Conservation (phyloP, 2,329 filamentous ascomycete genomes). For the Chrysosporium keratinophilum region DNA sequence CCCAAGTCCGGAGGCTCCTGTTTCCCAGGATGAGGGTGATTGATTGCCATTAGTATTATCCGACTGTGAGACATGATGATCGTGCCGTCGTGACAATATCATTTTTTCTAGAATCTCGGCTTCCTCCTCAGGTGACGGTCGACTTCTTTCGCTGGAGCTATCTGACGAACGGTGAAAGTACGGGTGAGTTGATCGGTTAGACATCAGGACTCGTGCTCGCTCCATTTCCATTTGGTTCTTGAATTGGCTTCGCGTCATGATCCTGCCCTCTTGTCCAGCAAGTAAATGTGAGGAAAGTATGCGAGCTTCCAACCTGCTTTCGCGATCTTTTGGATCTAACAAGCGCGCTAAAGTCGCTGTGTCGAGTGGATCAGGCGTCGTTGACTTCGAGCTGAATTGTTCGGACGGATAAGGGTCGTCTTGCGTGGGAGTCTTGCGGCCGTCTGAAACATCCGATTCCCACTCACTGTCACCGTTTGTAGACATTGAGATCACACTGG, state of each 20-base stretch:
- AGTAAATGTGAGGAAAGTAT: slow-evolving; percentile 70
- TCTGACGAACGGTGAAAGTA: slow-evolving; percentile 19
- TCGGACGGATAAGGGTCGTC: slow-evolving; percentile 39
- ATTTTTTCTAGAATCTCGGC: slow-evolving; percentile 49
- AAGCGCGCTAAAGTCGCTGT: slow-evolving; percentile 63
- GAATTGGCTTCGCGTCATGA: slow-evolving; percentile 75
- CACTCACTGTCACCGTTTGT: slow-evolving; percentile 42
- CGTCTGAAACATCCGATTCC: slow-evolving; percentile 41
- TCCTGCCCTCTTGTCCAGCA: slow-evolving; percentile 44
- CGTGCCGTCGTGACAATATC: slow-evolving; percentile 45
- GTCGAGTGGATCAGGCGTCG: slow-evolving; percentile 51
- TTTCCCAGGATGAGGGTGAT: slow-evolving; percentile 47
- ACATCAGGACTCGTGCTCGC: slow-evolving; percentile 56
- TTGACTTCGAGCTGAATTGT: slow-evolving; percentile 42
- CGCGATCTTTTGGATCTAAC: slow-evolving; percentile 65
- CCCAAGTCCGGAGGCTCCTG: slow-evolving; percentile 63
- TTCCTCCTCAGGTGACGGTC: slow-evolving; percentile 44
- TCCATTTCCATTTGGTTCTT: slow-evolving; percentile 57
- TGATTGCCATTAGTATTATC: slow-evolving; percentile 7
- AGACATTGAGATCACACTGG: slow-evolving; percentile 59
- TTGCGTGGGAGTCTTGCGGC: slow-evolving; percentile 64
- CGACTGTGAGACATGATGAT: slow-evolving; percentile 15
- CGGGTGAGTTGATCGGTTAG: slow-evolving; percentile 33
- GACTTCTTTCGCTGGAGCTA: slow-evolving; percentile 20
- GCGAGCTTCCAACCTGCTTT: slow-evolving; percentile 70